phyloP scores from a whole-genome alignment of 306 rosid genomes.

The Acacia melanoxylon region DNA sequence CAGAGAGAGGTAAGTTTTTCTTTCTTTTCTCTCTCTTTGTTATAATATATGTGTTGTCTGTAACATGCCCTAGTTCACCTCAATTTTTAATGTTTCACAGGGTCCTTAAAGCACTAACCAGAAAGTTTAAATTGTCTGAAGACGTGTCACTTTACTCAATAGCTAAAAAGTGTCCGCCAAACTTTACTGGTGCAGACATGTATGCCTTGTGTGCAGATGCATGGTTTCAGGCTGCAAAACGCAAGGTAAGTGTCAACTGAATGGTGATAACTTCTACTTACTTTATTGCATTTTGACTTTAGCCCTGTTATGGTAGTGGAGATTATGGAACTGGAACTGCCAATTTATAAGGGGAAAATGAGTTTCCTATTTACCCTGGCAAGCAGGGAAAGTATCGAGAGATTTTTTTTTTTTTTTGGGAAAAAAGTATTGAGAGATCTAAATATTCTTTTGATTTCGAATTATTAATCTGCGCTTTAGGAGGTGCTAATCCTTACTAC shows the following conservation, averaged over 20 bases:
- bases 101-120: conserved; percentile 87
- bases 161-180: conserved; percentile 81
- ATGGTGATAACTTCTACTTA: conserved; percentile 1
- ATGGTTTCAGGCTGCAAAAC: conserved; percentile 94
- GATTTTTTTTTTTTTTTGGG: neutral
- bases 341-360: conserved; percentile 11
- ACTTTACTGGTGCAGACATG: conserved; percentile 97
- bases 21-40: neutral
- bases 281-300: conserved; percentile 9
- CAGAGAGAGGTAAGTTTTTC: conserved; percentile 66
- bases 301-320: neutral
- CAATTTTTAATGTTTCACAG: conserved; percentile 37
- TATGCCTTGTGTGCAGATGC: conserved; percentile 98
- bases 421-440: neutral
- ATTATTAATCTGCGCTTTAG: neutral
- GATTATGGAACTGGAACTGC: neutral
- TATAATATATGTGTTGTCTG: conserved; percentile 1
- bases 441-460: neutral
- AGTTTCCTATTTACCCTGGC: neutral
- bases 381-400: neutral
- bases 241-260: conserved; percentile 55
- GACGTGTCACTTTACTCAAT: conserved; percentile 73
- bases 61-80: neutral
- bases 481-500: conserved; percentile 22
- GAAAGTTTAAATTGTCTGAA: conserved; percentile 77